phyloP scores from a whole-genome alignment of 306 rosid species.

The Leucaena leucocephala region DNA sequence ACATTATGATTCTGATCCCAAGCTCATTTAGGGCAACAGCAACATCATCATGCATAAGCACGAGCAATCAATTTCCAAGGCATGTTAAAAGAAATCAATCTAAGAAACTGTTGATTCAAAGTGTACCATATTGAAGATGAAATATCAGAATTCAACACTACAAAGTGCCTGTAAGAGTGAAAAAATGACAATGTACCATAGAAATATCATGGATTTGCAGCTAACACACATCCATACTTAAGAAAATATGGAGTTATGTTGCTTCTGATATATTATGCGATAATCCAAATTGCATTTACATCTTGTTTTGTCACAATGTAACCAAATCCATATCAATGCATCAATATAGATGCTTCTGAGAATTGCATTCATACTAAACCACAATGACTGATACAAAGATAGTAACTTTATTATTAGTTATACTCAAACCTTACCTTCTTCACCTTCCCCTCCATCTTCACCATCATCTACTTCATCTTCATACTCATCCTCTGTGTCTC shows the following conservation, averaged over 20 bases:
- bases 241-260: background rate
- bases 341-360: background rate
- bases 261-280: background rate
- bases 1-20: background rate
- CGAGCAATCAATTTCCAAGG: background rate
- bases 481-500: constrained; percentile 39
- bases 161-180: background rate
- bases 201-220: background rate
- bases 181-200: background rate
- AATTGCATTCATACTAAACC: constrained; percentile 16
- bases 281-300: background rate
- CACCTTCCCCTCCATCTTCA: constrained; percentile 41
- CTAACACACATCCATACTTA: background rate
- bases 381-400: background rate
- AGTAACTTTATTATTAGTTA: background rate
- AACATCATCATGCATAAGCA: background rate
- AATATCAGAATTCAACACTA: background rate
- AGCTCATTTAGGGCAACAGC: background rate
- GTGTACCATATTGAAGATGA: background rate
- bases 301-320: background rate
- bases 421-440: constrained; percentile 43
- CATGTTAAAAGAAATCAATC: background rate
- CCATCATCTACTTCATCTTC: constrained; percentile 45
- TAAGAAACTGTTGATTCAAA: background rate
- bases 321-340: background rate